These are phyloP conservation scores for Tylopilus sp. DNA, from an alignment of 768 basidiomycete genomes.

Conservation along the genomic window DNA sequence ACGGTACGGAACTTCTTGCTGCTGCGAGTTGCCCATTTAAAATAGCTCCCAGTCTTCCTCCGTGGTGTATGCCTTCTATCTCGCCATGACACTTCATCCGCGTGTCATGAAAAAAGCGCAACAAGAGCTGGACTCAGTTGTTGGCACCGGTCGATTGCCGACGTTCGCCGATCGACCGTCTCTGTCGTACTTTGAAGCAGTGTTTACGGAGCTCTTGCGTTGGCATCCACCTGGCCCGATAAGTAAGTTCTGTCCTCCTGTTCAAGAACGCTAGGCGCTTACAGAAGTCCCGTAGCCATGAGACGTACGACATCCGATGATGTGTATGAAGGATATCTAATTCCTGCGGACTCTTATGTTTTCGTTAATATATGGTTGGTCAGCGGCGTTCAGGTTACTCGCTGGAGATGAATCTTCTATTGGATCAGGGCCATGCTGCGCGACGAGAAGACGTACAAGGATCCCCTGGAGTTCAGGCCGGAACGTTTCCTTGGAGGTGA, in stretches of 20 bases:
- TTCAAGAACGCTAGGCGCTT: neutral
- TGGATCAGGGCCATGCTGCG: slow-evolving; percentile 17
- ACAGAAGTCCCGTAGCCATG: neutral
- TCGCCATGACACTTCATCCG: slow-evolving; percentile 31
- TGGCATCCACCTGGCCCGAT: slow-evolving; percentile 20
- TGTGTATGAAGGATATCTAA: slow-evolving; percentile 19
- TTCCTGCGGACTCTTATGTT: slow-evolving; percentile 16
- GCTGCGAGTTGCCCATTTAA: neutral
- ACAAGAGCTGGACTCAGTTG: slow-evolving; percentile 24
- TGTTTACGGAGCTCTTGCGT: slow-evolving; percentile 23
- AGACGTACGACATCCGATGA: slow-evolving; percentile 10
- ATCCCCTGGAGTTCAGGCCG: slow-evolving; percentile 19
- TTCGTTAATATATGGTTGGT: slow-evolving; percentile 19
- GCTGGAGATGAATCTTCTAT: no score
- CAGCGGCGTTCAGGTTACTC: no score
- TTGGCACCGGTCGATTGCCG: slow-evolving; percentile 22
- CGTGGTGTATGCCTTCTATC: slow-evolving; percentile 11
- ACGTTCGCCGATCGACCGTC: slow-evolving; percentile 22
- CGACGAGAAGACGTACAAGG: slow-evolving; percentile 15
- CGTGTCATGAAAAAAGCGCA: slow-evolving; percentile 25
- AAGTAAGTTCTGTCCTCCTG: neutral
- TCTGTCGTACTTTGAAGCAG: slow-evolving; percentile 28
- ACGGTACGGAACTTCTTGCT: slow-evolving; percentile 28
- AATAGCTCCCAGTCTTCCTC: slow-evolving; percentile 12
- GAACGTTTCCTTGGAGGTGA: slow-evolving; percentile 22